Base-by-base conservation (phyloP, 23 red algal species). In the Gracilaria caudata region DNA sequence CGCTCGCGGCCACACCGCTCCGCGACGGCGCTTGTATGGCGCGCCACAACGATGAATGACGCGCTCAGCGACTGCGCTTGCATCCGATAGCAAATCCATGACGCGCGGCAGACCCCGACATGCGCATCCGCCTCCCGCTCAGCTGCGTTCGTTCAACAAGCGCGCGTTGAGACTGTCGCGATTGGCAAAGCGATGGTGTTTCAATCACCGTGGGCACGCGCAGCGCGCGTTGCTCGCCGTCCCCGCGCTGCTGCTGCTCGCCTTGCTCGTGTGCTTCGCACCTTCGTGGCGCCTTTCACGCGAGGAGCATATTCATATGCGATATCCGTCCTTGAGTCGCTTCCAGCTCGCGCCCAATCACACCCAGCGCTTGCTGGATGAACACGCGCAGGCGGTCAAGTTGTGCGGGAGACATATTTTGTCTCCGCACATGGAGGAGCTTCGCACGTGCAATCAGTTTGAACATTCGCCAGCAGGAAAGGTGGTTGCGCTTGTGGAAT, bases 401-500 rank as follows among this genome's bases (percentile, higher is more conserved):
- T 19, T 86, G 17, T 86, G 82, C 43, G 65, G 17, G 3, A 9
- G 61, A 5, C 38, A 34, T 16, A 17, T 35, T 1, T 19, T 86
- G n/a, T 47, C 47, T 3, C 13, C 61, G 33, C 47, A 60, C 6
- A 23, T 86, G 37, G 65, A 86, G 9, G 61, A 86, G 39, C 64
- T 86, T 8, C 82, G 82, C 25, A 45, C 66, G 5, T 86, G 82
- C 66, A 68, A 68, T 49, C 29, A 74, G 60, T 61, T 86, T 8
- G 7, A 14, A 1, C 17, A 7, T 24, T n/a, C 21, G 20, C 0
- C 49, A 13, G 72, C 30, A 0, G 35, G 64, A 33, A 95, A 95
- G 86, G 54, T 95, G 7, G 93, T 95, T 4, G 93, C 56, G 29
- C 86, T 95, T 17, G 86, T 95, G 64, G 84, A 90, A 36, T 59